Evolutionary conservation across 495 filamentous ascomycete genomes (phyloP).

Genomic region (Achaetomiella virescens): DNA sequence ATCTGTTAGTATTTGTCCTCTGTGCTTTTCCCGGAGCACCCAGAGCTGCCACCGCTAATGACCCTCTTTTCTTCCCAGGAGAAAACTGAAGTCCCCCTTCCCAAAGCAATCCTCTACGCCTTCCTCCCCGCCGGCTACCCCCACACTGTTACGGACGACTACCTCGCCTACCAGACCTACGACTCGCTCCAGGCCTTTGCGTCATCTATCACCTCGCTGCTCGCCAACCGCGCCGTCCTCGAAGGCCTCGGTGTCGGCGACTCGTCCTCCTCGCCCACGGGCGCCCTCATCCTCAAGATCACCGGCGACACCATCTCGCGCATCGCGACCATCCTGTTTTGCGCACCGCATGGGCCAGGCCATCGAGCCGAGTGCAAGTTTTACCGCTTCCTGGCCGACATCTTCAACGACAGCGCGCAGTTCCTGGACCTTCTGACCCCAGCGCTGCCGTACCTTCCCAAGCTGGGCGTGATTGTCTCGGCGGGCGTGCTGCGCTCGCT

Average conservation of each 20-base stretch:
- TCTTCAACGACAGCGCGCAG: conserved; percentile 90
- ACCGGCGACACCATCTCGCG: conserved; percentile 80
- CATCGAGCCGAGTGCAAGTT: conserved; percentile 91
- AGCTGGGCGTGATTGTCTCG: conserved; percentile 65
- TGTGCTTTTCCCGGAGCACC: background rate
- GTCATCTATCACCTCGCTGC: conserved; percentile 81
- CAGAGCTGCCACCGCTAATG: background rate
- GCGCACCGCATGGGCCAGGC: conserved; percentile 77
- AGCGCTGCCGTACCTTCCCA: conserved; percentile 58
- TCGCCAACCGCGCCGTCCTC: conserved; percentile 83
- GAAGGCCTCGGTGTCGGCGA: conserved; percentile 93
- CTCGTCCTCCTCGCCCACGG: conserved; percentile 74
- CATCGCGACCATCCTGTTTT: conserved; percentile 84
- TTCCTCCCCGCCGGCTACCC: conserved; percentile 95
- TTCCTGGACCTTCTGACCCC: conserved; percentile 84
- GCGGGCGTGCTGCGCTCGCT: conserved; percentile 73
- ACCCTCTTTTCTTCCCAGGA: conserved; percentile 15
- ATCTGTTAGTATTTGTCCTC: conserved; percentile 11
- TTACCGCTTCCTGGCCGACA: conserved; percentile 82
- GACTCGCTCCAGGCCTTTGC: conserved; percentile 96
- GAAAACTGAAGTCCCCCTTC: conserved; percentile 25
- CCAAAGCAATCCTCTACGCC: conserved; percentile 51
- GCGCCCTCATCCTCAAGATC: conserved; percentile 78
- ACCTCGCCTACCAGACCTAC: conserved; percentile 61
- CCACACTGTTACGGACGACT: conserved; percentile 83